phyloP scores from a whole-genome alignment of 2,329 filamentous ascomycete genomes.

The Coleophoma crateriformis region DNA sequence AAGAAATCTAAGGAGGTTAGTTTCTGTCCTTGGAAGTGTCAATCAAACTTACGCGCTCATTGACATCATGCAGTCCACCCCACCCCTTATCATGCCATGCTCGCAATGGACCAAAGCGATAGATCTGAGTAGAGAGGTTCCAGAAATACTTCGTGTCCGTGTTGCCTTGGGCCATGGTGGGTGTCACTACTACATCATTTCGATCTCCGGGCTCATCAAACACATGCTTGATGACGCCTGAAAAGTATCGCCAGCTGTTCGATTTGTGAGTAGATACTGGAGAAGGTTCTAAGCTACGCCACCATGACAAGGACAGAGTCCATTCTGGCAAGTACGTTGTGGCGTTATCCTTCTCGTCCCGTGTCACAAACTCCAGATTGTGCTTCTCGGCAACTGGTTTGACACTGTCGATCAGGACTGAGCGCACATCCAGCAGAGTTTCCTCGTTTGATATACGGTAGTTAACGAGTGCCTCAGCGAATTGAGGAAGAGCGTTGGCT shows the following conservation, averaged over 20 bases:
- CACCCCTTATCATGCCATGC: constrained; percentile 4
- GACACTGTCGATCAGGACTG: constrained; percentile 41
- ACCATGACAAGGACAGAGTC: constrained; percentile 12
- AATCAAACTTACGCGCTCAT: neutral
- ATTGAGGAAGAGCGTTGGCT: constrained; percentile 50
- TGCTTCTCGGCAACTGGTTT: constrained; percentile 29
- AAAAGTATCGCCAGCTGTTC: constrained; percentile 4
- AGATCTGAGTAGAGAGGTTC: constrained; percentile 30
- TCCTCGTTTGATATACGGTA: constrained; percentile 35
- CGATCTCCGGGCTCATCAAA: constrained; percentile 5
- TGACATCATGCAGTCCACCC: constrained; percentile 4
- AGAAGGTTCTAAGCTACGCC: constrained; percentile 21
- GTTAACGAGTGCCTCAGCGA: constrained; percentile 43
- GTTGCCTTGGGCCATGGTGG: constrained; percentile 3
- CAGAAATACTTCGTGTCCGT: constrained; percentile 11
- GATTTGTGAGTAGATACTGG: constrained; percentile 27
- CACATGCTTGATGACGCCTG: constrained; percentile 8
- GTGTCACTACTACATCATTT: constrained; percentile 4
- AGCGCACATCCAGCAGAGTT: constrained; percentile 34
- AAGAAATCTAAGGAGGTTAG: too few species aligned
- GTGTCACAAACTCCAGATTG: constrained; percentile 22
- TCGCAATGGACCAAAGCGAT: constrained; percentile 29
- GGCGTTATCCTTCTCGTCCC: constrained; percentile 10
- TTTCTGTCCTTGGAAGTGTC: too few species aligned
- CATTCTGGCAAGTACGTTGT: constrained; percentile 26